phyloP scores from a whole-genome alignment of 1,139 yeast genomes.

The Debaryomyces psychrophilus region DNA sequence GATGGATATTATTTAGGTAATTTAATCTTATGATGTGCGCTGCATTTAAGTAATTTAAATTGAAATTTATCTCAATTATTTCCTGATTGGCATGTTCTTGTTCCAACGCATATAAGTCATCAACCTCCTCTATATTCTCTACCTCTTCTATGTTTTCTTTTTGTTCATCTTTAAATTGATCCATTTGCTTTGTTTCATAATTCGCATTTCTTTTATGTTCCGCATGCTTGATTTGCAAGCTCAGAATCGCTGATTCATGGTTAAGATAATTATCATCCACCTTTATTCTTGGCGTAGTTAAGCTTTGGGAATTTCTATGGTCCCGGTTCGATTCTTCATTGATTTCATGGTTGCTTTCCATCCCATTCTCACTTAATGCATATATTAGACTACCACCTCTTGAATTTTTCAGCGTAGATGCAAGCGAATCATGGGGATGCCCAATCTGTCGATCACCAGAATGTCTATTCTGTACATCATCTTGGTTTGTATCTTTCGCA shows the following conservation, averaged over 20 bases:
- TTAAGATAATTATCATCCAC: neutral
- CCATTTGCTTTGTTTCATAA: neutral
- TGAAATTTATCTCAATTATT: slow-evolving; percentile 11
- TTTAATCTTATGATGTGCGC: slow-evolving; percentile 26
- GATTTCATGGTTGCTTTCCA: neutral
- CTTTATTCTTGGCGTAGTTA: slow-evolving; percentile 2
- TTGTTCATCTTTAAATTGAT: neutral
- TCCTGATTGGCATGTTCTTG: slow-evolving; percentile 9
- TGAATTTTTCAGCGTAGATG: neutral
- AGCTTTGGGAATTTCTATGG: neutral
- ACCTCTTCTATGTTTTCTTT: neutral
- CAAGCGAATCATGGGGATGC: neutral
- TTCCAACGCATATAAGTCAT: neutral
- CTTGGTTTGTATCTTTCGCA: neutral
- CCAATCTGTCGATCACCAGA: neutral
- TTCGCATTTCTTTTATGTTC: neutral
- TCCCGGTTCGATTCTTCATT: neutral
- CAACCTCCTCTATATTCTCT: slow-evolving; percentile 9
- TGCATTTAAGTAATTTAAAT: slow-evolving; percentile 20
- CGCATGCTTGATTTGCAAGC: neutral
- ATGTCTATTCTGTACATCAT: neutral
- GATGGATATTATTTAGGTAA: slow-evolving; percentile 34
- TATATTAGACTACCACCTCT: neutral
- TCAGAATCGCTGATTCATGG: neutral
- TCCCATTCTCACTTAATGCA: neutral